Evolutionary conservation across 768 basidiomycete genomes (phyloP), one percentile per base, ranked within the genome.

Genomic region (Favolaschia claudopus): DNA sequence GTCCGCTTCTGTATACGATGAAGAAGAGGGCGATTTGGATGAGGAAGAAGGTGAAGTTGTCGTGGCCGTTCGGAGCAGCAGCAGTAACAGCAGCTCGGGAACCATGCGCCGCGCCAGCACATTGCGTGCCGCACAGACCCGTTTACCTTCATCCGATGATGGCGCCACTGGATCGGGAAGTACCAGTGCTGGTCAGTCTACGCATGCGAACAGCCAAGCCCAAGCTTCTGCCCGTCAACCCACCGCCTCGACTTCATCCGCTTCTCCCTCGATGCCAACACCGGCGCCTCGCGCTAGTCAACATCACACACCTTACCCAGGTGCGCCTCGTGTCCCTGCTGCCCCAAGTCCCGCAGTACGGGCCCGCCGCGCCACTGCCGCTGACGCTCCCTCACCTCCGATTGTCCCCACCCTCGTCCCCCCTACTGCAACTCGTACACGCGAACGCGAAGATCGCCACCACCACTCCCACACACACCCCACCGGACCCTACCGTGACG

Each of bases 401-500:
- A 68, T 70, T 4, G 70, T 74, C 7, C 75, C 74, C 3, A 71
- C 76, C 10, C 72, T 72, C 8, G 12, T 33, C 6, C 53, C 34
- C 4, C 22, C 44, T 12, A 20, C 52, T 10, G 58, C 56, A 7
- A 29, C 61, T 2, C 60, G 55, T 22, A 55, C 64, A 24, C 64
- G 65, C 10, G 58, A 58, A 24, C 64, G 66, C 12, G 73, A 71
- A 17, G 75, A 73, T 45, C 70, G 73, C 58, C 64, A 70, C 69
- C 74, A 76, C 58, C 71, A 74, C 48, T 72, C 79, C 58, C 68
- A 76, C 64, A 7, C 75, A 74, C 20, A 70, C 37, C 58, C 48
- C 10, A 57, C 76, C 0, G 90, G 91, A 0, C 92, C 91, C 0
- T 97, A 96, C 74, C 85, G 93, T 25, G 95, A 99, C 70, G 96